These are phyloP conservation scores for Geotrichum ghanense DNA, from an alignment of 805 yeast species.

Conservation along the genomic window DNA sequence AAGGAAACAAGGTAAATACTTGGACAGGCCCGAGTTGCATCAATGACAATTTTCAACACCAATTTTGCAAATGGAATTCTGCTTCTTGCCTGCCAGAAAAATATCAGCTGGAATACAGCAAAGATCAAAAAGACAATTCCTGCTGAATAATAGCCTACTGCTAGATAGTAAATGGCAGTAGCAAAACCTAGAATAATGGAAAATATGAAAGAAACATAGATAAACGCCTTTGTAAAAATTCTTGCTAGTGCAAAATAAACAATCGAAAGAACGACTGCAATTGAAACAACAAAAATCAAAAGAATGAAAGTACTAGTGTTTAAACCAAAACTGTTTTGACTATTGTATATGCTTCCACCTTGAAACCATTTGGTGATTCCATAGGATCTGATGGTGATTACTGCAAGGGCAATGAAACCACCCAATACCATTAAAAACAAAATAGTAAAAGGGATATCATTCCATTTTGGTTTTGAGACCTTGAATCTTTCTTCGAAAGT, in stretches of 20 bases:
- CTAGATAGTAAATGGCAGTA: constrained; percentile 64
- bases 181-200: constrained; percentile 63
- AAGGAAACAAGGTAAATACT: constrained; percentile 52
- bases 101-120: constrained; percentile 50
- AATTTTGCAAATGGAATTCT: constrained; percentile 69
- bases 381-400: constrained; percentile 56
- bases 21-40: constrained; percentile 64
- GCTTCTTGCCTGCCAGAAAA: constrained; percentile 60
- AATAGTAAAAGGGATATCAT: constrained; percentile 49
- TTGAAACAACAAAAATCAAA: constrained; percentile 51
- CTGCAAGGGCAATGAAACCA: constrained; percentile 65
- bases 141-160: constrained; percentile 60
- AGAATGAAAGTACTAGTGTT: constrained; percentile 66
- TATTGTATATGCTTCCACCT: constrained; percentile 52
- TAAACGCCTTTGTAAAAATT: constrained; percentile 52
- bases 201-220: constrained; percentile 53
- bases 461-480: constrained; percentile 48
- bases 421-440: constrained; percentile 32
- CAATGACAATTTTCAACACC: constrained; percentile 59
- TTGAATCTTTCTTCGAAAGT: constrained; percentile 61
- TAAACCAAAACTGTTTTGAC: constrained; percentile 45
- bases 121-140: constrained; percentile 65
- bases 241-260: constrained; percentile 52
- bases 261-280: constrained; percentile 47
- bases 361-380: constrained; percentile 39